phyloP scores from a whole-genome alignment of 495 filamentous ascomycete genomes.

The Trypethelium eluteriae region DNA sequence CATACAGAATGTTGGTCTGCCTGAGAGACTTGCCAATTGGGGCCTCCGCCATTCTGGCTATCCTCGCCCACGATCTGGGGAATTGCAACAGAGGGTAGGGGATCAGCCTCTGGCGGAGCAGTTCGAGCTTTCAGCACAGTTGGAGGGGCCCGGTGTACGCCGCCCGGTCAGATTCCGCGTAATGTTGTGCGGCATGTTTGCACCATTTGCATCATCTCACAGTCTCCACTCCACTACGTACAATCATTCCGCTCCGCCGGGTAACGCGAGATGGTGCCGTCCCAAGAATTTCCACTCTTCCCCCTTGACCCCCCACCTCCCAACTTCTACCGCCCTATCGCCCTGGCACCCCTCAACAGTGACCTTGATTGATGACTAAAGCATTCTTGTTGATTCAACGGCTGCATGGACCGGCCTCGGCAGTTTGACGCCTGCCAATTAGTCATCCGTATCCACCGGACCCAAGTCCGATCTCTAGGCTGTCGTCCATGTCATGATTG shows the following conservation, averaged over 20 bases:
- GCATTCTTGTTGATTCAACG: background rate
- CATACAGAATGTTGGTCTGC: background rate
- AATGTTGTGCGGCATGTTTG: constrained; percentile 8
- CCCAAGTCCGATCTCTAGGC: constrained; percentile 5
- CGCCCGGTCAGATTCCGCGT: background rate
- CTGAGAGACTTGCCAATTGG: constrained; percentile 26
- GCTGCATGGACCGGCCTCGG: background rate
- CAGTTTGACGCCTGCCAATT: background rate
- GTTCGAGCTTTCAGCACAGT: background rate
- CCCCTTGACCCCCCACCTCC: too few relatives aligned
- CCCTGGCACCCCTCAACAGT: background rate
- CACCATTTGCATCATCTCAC: background rate
- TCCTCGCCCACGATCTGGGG: background rate
- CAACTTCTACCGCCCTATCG: background rate
- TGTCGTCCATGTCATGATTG: constrained; percentile 10
- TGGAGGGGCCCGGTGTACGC: constrained; percentile 3
- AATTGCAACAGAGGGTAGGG: background rate
- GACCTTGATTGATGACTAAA: background rate
- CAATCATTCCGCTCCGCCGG: background rate
- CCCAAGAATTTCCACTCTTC: background rate
- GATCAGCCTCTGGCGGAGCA: background rate
- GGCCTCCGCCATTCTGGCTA: constrained; percentile 26
- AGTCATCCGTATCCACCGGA: background rate
- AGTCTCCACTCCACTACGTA: too few relatives aligned
- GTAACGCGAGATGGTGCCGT: background rate